Evolutionary conservation across 1,284 basidiomycete species (phyloP).

Genomic region (Blastosporella zonata): DNA sequence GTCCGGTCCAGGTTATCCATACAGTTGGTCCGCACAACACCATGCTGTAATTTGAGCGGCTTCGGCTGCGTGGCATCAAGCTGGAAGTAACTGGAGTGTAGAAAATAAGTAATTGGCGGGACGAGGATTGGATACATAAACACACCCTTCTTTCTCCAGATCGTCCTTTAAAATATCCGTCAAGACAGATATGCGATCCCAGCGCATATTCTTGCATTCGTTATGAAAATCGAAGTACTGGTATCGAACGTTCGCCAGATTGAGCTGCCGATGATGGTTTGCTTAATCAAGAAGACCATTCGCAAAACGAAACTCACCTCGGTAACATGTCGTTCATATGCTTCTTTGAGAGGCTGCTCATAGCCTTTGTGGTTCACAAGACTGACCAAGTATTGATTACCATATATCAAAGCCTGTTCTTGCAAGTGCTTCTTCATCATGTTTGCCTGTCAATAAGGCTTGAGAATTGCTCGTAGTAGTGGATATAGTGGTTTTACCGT

Average conservation of each 20-base stretch:
- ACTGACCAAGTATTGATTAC: slow-evolving; percentile 83
- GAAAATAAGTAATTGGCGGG: slow-evolving; percentile 1
- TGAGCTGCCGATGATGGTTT: slow-evolving; percentile 40
- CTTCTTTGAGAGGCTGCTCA: slow-evolving; percentile 95
- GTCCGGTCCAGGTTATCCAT: slow-evolving; percentile 98
- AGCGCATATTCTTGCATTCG: slow-evolving; percentile 94
- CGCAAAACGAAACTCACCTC: slow-evolving; percentile 39
- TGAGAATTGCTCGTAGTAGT: slow-evolving; percentile 8
- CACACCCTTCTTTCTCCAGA: slow-evolving; percentile 70
- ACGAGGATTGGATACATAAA: slow-evolving; percentile 11
- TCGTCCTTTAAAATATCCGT: slow-evolving; percentile 78
- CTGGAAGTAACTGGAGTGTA: slow-evolving; percentile 69
- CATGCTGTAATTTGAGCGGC: slow-evolving; percentile 58
- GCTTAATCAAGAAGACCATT: slow-evolving; percentile 2
- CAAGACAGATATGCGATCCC: slow-evolving; percentile 87
- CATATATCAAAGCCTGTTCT: slow-evolving; percentile 76
- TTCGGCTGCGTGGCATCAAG: slow-evolving; percentile 44
- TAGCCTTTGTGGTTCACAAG: slow-evolving; percentile 95
- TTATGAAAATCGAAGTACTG: slow-evolving; percentile 98
- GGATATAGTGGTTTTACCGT: slow-evolving; percentile 50
- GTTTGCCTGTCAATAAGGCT: slow-evolving; percentile 49
- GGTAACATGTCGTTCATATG: slow-evolving; percentile 81
- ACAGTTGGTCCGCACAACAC: slow-evolving; percentile 81
- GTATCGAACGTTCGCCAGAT: slow-evolving; percentile 75
- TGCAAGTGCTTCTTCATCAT: slow-evolving; percentile 77